phyloP scores from a whole-genome alignment of 2,329 filamentous ascomycete species.

The Dryadomyces sulphureus region DNA sequence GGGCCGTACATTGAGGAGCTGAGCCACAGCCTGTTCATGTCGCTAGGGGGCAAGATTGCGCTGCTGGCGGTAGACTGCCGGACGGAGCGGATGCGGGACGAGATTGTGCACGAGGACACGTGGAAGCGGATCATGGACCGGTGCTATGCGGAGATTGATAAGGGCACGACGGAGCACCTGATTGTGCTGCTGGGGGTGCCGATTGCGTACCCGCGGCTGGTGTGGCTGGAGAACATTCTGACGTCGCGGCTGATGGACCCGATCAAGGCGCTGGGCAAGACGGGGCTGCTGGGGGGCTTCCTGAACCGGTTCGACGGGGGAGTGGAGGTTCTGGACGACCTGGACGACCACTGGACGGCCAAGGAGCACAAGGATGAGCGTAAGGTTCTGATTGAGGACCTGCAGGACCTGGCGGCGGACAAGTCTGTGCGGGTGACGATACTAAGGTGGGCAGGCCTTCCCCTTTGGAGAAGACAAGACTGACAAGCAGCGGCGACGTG shows the following conservation, averaged over 20 bases:
- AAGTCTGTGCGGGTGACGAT: slow-evolving; percentile 88
- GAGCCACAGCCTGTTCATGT: slow-evolving; percentile 77
- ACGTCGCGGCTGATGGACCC: slow-evolving; percentile 79
- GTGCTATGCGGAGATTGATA: slow-evolving; percentile 65
- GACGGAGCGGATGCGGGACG: slow-evolving; percentile 74
- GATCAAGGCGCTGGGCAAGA: slow-evolving; percentile 73
- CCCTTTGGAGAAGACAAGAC: not conserved
- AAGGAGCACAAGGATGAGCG: slow-evolving; percentile 88
- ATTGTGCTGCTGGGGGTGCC: slow-evolving; percentile 76
- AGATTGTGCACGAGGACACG: slow-evolving; percentile 65
- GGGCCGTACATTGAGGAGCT: slow-evolving; percentile 84
- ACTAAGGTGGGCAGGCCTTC: slow-evolving; percentile 40
- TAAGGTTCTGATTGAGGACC: slow-evolving; percentile 70
- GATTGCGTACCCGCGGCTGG: slow-evolving; percentile 64
- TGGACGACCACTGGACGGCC: slow-evolving; percentile 96
- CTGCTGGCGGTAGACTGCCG: slow-evolving; percentile 83
- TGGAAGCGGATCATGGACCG: slow-evolving; percentile 81
- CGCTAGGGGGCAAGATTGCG: slow-evolving; percentile 61
- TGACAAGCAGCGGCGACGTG: slow-evolving; percentile 59
- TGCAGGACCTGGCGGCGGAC: slow-evolving; percentile 85
- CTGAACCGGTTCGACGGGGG: slow-evolving; percentile 85
- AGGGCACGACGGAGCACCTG: slow-evolving; percentile 77
- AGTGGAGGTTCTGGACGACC: slow-evolving; percentile 78
- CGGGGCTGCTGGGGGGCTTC: slow-evolving; percentile 64
- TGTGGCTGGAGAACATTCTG: slow-evolving; percentile 59